Conservation (phyloP, 2,329 filamentous ascomycete species). For the Coleophoma eucalyptorum region DNA sequence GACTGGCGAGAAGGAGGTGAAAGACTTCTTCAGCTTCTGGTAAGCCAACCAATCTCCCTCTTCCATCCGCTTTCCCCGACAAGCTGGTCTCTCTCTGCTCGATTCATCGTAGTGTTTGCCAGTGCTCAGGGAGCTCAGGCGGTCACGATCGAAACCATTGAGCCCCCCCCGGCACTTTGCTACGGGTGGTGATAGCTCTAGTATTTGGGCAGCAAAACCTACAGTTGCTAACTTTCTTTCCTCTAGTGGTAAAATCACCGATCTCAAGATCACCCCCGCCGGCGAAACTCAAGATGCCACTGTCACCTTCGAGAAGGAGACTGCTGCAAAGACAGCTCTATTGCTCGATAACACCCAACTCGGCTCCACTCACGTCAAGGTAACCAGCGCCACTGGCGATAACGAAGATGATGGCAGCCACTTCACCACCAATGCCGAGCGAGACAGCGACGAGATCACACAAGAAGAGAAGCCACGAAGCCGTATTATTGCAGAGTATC, state of each 20-base stretch:
- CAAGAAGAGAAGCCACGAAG: conserved; percentile 97
- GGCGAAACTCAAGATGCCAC: conserved; percentile 75
- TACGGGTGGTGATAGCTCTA: background rate
- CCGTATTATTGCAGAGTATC: conserved; percentile 92
- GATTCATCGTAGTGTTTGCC: background rate
- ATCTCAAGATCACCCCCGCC: conserved; percentile 67
- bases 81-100: too few relatives aligned
- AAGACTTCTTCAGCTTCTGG: conserved; percentile 97
- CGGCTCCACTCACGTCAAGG: conserved; percentile 76
- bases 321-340: conserved; percentile 92
- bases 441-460: conserved; percentile 66
- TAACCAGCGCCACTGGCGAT: conserved; percentile 62
- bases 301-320: conserved; percentile 96
- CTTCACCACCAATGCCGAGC: conserved; percentile 50
- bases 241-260: conserved; percentile 81
- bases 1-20: conserved; percentile 86
- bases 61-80: background rate
- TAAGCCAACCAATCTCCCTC: conserved; percentile 38
- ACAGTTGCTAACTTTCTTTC: background rate
- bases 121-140: background rate
- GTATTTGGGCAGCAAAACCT: background rate
- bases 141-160: too few relatives aligned
- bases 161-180: too few relatives aligned
- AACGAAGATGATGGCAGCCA: conserved; percentile 55
- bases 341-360: conserved; percentile 97